Conservation (phyloP, 1,284 basidiomycete genomes). For the Austroboletus olivaceoglutinosus region DNA sequence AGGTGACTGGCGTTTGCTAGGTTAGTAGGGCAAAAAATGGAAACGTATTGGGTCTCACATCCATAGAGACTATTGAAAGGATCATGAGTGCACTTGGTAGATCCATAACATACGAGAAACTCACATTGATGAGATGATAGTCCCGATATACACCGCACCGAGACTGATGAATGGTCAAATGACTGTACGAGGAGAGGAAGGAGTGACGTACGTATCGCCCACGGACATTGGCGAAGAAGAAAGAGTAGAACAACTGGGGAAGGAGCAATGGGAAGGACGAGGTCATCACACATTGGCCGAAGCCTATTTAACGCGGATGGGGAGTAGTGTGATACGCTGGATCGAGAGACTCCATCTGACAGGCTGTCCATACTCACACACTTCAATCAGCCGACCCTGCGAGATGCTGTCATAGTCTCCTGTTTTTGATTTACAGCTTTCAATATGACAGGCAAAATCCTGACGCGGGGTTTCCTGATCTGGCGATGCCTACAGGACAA, state of each 20-base stretch:
- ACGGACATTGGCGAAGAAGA: neutral
- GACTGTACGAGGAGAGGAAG: neutral
- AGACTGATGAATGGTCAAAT: neutral
- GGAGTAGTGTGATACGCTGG: neutral
- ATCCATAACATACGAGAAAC: neutral
- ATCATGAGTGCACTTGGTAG: neutral
- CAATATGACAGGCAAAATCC: neutral
- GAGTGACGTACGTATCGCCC: neutral
- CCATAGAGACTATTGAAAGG: neutral
- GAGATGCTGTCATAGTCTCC: neutral
- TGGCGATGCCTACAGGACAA: neutral
- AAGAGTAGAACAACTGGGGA: neutral
- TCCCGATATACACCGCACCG: neutral
- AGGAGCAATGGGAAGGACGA: neutral
- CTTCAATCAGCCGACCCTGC: neutral
- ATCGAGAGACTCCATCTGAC: neutral
- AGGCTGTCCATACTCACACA: neutral
- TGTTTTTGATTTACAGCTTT: neutral
- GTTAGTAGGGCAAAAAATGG: neutral
- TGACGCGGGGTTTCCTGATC: neutral
- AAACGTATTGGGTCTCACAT: neutral
- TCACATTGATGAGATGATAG: neutral
- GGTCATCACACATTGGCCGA: neutral
- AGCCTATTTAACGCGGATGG: neutral
- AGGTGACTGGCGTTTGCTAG: conserved; percentile 41